These are phyloP conservation scores for Hordeum vulgare DNA, from an alignment of 176 grass and related monocot genomes.

Conservation along the genomic window MorexV3_pseudomolecules_assembly NC_058523.1:192924239-192924738, in stretches of 20 bases:
- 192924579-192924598: slow-evolving; percentile 11
- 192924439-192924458: slow-evolving; percentile 28
- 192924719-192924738: slow-evolving; percentile 28
- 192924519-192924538: neutral
- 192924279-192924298: neutral
- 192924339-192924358: slow-evolving; percentile 40
- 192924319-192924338: slow-evolving; percentile 31
- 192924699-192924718: slow-evolving; percentile 23
- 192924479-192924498: neutral
- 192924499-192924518: slow-evolving; percentile 31
- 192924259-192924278: slow-evolving; percentile 30
- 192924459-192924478: slow-evolving; percentile 22
- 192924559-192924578: slow-evolving; percentile 36
- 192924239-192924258: slow-evolving; percentile 26
- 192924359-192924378: slow-evolving; percentile 7
- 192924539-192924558: slow-evolving; percentile 27
- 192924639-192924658: slow-evolving; percentile 38
- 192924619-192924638: slow-evolving; percentile 29
- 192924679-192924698: neutral
- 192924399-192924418: neutral
- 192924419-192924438: neutral
- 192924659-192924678: slow-evolving; percentile 13
- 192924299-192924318: slow-evolving; percentile 8
- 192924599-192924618: slow-evolving; percentile 22
- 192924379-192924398: slow-evolving; percentile 18